Percentiles rank a stretch among this genome's conserved stretches.
phyloP scores from a whole-genome alignment of 2,329 filamentous ascomycete genomes.

The Sporothrix variecibatus region DNA sequence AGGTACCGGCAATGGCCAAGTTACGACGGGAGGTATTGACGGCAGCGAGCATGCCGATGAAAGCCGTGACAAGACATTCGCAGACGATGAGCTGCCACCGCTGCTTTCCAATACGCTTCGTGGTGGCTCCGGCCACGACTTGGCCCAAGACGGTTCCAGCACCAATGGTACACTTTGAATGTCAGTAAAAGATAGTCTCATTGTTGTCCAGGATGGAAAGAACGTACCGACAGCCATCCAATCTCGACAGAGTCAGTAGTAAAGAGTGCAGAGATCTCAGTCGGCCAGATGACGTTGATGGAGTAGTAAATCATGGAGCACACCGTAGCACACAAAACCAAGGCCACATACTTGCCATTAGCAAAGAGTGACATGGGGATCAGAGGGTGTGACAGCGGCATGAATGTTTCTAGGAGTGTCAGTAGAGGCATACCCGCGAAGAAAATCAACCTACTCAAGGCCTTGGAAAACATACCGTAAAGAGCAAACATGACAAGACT shows the following conservation, averaged over 20 bases:
- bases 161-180: background rate
- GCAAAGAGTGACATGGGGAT: conserved; percentile 42
- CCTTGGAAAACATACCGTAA: conserved; percentile 28
- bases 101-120: background rate
- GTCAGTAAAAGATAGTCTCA: background rate
- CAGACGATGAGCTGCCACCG: conserved; percentile 33
- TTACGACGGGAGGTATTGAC: background rate
- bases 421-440: conserved; percentile 29
- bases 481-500: conserved; percentile 33
- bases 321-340: conserved; percentile 38
- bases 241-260: conserved; percentile 16
- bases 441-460: too few relatives aligned
- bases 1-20: conserved; percentile 22
- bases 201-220: background rate
- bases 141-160: conserved; percentile 14
- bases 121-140: conserved; percentile 8
- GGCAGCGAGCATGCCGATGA: conserved; percentile 14
- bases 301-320: conserved; percentile 27
- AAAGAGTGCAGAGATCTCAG: conserved; percentile 38
- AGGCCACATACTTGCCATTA: conserved; percentile 38
- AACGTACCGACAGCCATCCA: conserved; percentile 18
- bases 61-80: conserved; percentile 38
- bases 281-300: conserved; percentile 38
- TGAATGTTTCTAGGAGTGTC: background rate
- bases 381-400: conserved; percentile 36